phyloP scores from a whole-genome alignment of 192 early-diverging fungal genomes.

The Helicostylum pulchrum region DNA sequence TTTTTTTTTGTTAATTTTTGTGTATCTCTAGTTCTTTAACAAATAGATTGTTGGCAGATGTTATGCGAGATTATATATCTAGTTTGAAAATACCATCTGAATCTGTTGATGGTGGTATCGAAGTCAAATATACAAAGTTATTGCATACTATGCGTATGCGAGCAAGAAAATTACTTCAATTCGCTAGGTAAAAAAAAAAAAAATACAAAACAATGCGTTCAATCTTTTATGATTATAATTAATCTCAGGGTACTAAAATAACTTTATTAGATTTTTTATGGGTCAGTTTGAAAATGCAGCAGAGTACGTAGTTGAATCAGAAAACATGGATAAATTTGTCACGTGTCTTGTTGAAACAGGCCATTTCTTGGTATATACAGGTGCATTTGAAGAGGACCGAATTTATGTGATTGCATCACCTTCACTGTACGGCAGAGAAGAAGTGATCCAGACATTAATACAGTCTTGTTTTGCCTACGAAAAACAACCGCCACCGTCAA shows the following conservation, averaged over 20 bases:
- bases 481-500: neutral
- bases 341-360: conserved; percentile 61
- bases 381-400: conserved; percentile 64
- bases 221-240: neutral
- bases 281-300: conserved; percentile 67
- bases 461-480: conserved; percentile 28
- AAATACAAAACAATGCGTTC: neutral
- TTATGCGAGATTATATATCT: conserved; percentile 47
- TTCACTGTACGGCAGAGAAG: conserved; percentile 21
- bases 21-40: conserved; percentile 41
- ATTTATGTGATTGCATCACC: conserved; percentile 77
- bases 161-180: conserved; percentile 59
- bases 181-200: conserved; percentile 45
- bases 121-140: conserved; percentile 57
- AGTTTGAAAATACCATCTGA: conserved; percentile 40
- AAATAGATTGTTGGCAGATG: conserved; percentile 41
- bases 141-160: conserved; percentile 63
- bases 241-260: neutral
- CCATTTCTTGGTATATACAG: conserved; percentile 73
- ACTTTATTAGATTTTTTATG: conserved; percentile 44
- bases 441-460: conserved; percentile 22
- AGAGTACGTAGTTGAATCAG: conserved; percentile 68
- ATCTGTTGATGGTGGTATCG: conserved; percentile 36
- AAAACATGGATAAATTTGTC: conserved; percentile 53
- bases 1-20: neutral